Evolutionary conservation across 1,139 yeast genomes (phyloP).

Genomic region (Blastobotrys indianensis): DNA sequence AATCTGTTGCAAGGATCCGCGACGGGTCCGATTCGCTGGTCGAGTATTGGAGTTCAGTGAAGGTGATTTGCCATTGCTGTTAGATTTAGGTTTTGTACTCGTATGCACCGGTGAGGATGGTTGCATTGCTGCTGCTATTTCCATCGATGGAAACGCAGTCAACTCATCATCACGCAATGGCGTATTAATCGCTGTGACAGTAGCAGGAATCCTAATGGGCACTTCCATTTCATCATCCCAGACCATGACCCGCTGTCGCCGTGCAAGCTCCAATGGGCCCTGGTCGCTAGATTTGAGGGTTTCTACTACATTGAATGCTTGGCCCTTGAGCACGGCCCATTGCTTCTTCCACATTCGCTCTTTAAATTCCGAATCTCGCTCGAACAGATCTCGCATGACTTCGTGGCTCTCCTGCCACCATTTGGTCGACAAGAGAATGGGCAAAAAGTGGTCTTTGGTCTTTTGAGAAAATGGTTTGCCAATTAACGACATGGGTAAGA

Average conservation of each 20-base stretch:
- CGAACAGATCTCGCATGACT: conserved; percentile 45
- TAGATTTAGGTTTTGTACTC: too few relatives aligned
- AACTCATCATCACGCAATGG: conserved; percentile 12
- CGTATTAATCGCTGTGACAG: conserved; percentile 21
- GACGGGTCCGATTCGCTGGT: conserved; percentile 13
- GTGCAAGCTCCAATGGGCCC: conserved; percentile 63
- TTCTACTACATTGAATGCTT: conserved; percentile 71
- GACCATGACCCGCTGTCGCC: conserved; percentile 52
- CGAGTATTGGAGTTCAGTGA: not conserved
- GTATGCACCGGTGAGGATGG: too few relatives aligned
- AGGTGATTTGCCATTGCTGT: not conserved
- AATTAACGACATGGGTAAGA: conserved; percentile 55
- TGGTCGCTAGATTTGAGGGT: conserved; percentile 51
- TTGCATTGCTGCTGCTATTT: not conserved
- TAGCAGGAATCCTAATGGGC: conserved; percentile 38
- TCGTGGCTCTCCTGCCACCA: conserved; percentile 69
- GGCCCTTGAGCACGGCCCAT: conserved; percentile 69
- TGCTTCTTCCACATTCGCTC: conserved; percentile 64
- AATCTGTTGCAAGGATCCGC: conserved; percentile 21
- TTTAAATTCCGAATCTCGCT: conserved; percentile 56
- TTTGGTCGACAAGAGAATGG: conserved; percentile 50
- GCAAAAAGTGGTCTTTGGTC: conserved; percentile 54
- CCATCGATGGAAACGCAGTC: conserved; percentile 8
- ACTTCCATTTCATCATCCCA: conserved; percentile 60
- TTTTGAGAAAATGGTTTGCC: conserved; percentile 61